Evolutionary conservation across 2,329 filamentous ascomycete genomes (phyloP).

Genomic region (Arthrobotrys sinensis): DNA sequence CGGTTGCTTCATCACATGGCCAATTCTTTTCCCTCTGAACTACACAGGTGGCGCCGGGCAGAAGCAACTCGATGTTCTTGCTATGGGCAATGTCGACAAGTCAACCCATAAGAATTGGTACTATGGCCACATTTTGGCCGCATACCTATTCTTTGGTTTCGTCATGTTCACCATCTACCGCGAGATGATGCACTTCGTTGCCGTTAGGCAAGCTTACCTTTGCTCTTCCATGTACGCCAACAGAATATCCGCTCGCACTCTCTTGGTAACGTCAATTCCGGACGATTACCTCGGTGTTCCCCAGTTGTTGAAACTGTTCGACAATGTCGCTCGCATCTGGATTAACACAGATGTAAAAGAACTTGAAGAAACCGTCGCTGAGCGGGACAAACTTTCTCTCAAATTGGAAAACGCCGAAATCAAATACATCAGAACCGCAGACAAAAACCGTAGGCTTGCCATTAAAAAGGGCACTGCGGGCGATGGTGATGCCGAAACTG

Average conservation of each 20-base stretch:
- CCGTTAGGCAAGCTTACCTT: conserved; percentile 91
- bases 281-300: conserved; percentile 81
- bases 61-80: conserved; percentile 81
- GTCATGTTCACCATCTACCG: conserved; percentile 89
- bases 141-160: conserved; percentile 88
- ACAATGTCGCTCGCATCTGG: conserved; percentile 87
- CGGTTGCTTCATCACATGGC: conserved; percentile 87
- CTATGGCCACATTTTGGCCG: conserved; percentile 85
- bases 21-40: conserved; percentile 89
- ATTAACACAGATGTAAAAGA: conserved; percentile 82
- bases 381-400: conserved; percentile 84
- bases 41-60: conserved; percentile 80
- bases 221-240: conserved; percentile 86
- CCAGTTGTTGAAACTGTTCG: conserved; percentile 84
- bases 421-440: conserved; percentile 84
- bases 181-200: conserved; percentile 92
- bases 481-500: conserved; percentile 69
- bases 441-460: conserved; percentile 78
- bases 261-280: conserved; percentile 90
- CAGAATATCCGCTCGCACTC: conserved; percentile 89
- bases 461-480: conserved; percentile 67
- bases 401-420: conserved; percentile 90
- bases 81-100: conserved; percentile 80
- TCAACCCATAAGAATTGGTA: conserved; percentile 76
- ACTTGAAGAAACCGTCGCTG: conserved; percentile 83